phyloP scores from a whole-genome alignment of 2,329 filamentous ascomycete genomes.

The Lachnellula hyalina region DNA sequence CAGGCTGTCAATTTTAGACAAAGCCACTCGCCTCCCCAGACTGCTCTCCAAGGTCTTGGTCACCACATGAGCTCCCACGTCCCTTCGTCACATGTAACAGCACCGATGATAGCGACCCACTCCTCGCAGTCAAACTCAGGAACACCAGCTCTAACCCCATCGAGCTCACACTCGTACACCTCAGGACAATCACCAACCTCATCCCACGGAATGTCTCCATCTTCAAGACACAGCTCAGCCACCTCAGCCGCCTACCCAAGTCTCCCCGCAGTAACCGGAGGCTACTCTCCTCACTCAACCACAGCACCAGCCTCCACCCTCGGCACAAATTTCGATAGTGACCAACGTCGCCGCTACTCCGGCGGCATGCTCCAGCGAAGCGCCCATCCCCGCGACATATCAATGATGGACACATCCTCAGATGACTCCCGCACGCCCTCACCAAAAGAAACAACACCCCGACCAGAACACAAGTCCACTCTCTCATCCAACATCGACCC shows the following conservation, averaged over 20 bases:
- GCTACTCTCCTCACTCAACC: constrained; percentile 62
- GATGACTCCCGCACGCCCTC: constrained; percentile 25
- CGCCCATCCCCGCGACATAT: constrained; percentile 37
- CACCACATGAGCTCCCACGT: constrained; percentile 29
- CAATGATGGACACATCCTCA: constrained; percentile 27
- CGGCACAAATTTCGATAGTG: constrained; percentile 59
- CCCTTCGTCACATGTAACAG: constrained; percentile 41
- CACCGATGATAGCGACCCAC: constrained; percentile 56
- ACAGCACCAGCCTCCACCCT: constrained; percentile 63
- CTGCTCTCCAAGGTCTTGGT: constrained; percentile 24
- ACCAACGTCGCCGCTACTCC: constrained; percentile 60
- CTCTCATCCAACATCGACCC: constrained; percentile 30
- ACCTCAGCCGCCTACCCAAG: constrained; percentile 67
- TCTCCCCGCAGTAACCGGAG: constrained; percentile 64
- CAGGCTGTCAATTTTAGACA: constrained; percentile 50
- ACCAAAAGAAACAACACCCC: constrained; percentile 23
- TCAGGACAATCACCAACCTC: constrained; percentile 71
- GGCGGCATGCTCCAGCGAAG: constrained; percentile 62
- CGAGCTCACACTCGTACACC: constrained; percentile 69
- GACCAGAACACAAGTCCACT: constrained; percentile 34
- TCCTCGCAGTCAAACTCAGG: constrained; percentile 51
- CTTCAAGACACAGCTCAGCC: constrained; percentile 54
- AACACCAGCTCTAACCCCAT: constrained; percentile 72
- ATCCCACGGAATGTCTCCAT: constrained; percentile 62
- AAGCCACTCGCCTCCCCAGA: constrained; percentile 47